phyloP scores from a whole-genome alignment of 2,329 filamentous ascomycete genomes.

The Venturia pyrina region DNA sequence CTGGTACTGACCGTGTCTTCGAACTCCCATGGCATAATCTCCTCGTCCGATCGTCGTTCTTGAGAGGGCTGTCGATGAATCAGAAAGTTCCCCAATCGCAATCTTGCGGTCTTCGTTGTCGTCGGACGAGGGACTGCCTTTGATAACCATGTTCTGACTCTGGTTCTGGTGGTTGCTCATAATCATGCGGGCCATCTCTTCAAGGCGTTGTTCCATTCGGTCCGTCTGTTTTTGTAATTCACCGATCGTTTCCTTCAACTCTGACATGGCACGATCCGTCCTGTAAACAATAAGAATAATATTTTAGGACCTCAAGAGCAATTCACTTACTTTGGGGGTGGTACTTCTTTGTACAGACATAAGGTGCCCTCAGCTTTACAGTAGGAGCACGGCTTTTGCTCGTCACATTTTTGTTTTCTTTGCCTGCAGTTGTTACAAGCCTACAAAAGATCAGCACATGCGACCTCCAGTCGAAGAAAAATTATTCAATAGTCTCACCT shows the following conservation, averaged over 20 bases:
- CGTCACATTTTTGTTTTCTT: conserved; percentile 33
- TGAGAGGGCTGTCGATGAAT: neutral
- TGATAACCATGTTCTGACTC: neutral
- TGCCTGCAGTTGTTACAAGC: conserved; percentile 52
- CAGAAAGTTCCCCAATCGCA: neutral
- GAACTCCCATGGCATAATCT: neutral
- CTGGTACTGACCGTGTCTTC: neutral
- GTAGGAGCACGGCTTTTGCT: conserved; percentile 35
- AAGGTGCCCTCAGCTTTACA: conserved; percentile 78
- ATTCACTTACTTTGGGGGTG: conserved; percentile 65
- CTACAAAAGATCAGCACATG: conserved; percentile 31
- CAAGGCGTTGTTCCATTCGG: neutral
- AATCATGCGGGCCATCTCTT: neutral
- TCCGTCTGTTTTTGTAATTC: conserved; percentile 1
- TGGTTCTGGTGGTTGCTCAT: neutral
- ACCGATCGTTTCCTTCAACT: neutral
- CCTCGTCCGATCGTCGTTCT: neutral
- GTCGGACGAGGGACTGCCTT: neutral
- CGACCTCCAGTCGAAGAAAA: neutral
- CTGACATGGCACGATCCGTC: neutral
- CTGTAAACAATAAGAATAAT: neutral
- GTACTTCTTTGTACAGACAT: conserved; percentile 78
- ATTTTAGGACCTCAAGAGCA: neutral
- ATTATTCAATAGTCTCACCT: neutral
- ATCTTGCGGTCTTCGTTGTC: neutral